A percentile compares a stretch with the other conserved stretches of the same genome.
Evolutionary conservation across 179 eudicot genomes (phyloP).

Genomic region (Corrigiola litoralis): DNA sequence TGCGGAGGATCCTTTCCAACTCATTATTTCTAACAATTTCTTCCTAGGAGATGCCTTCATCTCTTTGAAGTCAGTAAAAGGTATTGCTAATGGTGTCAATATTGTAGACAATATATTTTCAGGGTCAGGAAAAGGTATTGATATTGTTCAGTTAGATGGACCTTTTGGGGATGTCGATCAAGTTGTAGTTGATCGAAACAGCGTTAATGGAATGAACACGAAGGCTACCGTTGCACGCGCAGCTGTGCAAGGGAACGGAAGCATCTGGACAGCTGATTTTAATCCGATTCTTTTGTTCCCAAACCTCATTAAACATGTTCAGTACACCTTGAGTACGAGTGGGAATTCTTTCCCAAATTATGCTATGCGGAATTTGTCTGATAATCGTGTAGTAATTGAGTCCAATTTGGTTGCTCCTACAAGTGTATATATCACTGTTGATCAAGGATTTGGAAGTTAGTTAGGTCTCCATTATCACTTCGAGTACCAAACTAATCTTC

Average conservation of each 20-base stretch:
- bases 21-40: constrained; percentile 47
- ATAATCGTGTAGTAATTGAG: constrained; percentile 56
- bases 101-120: constrained; percentile 73
- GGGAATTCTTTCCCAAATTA: constrained; percentile 50
- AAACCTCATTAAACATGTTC: constrained; percentile 48
- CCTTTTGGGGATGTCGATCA: constrained; percentile 43
- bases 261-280: constrained; percentile 52
- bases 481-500: too few relatives aligned
- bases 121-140: constrained; percentile 50
- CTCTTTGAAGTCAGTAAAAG: constrained; percentile 52
- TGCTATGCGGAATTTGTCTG: constrained; percentile 53
- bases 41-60: constrained; percentile 70
- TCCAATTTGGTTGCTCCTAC: constrained; percentile 37
- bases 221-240: constrained; percentile 54
- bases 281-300: constrained; percentile 52
- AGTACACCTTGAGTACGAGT: constrained; percentile 38
- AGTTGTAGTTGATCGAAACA: constrained; percentile 52
- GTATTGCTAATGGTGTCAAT: constrained; percentile 48
- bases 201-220: constrained; percentile 57
- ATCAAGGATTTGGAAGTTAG: constrained; percentile 44
- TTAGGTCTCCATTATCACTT: too few relatives aligned
- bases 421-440: constrained; percentile 46
- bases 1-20: constrained; percentile 79
- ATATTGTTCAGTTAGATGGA: constrained; percentile 61
- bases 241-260: constrained; percentile 42